Percentiles rank a stretch among this genome's conserved stretches.
phyloP scores from a whole-genome alignment of 441 rosid species.

The Arabidopsis lyrata region DNA sequence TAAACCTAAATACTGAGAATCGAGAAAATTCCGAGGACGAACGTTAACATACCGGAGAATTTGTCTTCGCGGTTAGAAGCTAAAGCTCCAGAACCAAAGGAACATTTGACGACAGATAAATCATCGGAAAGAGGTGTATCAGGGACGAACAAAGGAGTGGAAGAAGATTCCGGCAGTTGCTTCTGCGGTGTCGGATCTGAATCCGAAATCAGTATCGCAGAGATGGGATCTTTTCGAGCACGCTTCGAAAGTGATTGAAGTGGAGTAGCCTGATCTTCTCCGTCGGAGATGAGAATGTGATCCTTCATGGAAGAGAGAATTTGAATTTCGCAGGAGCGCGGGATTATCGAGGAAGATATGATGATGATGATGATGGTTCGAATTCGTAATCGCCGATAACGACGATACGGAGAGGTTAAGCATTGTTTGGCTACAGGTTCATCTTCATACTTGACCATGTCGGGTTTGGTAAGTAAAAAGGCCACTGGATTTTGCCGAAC shows the following conservation, averaged over 20 bases:
- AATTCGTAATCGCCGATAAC: constrained; percentile 32
- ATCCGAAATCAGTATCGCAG: constrained; percentile 62
- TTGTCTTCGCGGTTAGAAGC: constrained; percentile 45
- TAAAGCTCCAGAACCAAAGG: constrained; percentile 40
- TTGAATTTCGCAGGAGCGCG: constrained; percentile 38
- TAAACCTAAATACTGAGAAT: not conserved
- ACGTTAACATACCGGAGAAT: constrained; percentile 51
- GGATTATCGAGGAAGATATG: constrained; percentile 30
- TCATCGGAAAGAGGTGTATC: constrained; percentile 79
- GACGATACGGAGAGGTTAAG: not conserved
- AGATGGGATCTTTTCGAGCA: constrained; percentile 47
- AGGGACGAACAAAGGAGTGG: constrained; percentile 63
- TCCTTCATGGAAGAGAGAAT: constrained; percentile 39
- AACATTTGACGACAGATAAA: constrained; percentile 55
- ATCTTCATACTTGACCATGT: no score
- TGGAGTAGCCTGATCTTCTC: constrained; percentile 59
- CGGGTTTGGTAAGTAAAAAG: no score
- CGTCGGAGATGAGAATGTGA: constrained; percentile 59
- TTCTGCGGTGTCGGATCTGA: constrained; percentile 85
- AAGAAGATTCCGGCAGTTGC: constrained; percentile 38
- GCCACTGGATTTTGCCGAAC: no score
- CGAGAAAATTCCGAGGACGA: not conserved
- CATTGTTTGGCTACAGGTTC: constrained; percentile 25
- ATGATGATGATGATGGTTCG: not conserved
- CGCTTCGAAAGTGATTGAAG: constrained; percentile 65